Base-by-base conservation (phyloP, 2,329 filamentous ascomycete genomes). In the Beauveria brongniartii region DNA sequence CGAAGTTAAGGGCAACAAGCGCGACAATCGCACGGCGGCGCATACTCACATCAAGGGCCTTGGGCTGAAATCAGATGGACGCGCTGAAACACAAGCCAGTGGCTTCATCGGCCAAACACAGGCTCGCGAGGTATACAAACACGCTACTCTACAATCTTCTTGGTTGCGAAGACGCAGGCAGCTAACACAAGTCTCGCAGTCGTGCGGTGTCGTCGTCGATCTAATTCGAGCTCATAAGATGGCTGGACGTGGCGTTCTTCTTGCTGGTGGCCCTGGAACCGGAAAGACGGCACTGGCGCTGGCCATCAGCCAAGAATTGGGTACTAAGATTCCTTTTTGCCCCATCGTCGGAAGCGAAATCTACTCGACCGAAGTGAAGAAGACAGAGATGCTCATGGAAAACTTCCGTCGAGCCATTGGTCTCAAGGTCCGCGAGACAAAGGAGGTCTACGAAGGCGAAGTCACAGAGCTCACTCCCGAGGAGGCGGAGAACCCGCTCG, bases 301-400 rank as follows among this genome's bases (percentile, higher is more conserved):
- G 63, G 94, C 94, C 54, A 91, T 99, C 68, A 96, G 91, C 74
- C 94, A 97, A 77, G 94, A 99, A 75, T 82, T 99, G 66, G 94
- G 94, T 67, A 97, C 92, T 55, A 97, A 97, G 80, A 96, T 99
- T 61, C 94, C 94, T 7, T 99, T 99, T 74, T 97, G 94, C 75
- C 92, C 93, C 44, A 97, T 99, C 72, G 94, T 97, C 58, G 94
- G 92, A 68, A 97, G 92, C 80, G 94, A 99, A 77, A 89, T 99
- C 69, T 99, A 97, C 79, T 96, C 91, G 67, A 89, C 93, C 51
- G 94, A 99, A 77, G 92, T 99, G 65, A 99, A 99, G 85, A 99
- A 99, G 85, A 99, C 94, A 55, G 94, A 99, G 76, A 89, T 96
- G 67, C 79, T 99, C 72, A 97, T 97, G 94, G 94, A 99, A 82